Evolutionary conservation across 2,329 filamentous ascomycete genomes (phyloP).

Genomic region (Curvularia eragrostidis): DNA sequence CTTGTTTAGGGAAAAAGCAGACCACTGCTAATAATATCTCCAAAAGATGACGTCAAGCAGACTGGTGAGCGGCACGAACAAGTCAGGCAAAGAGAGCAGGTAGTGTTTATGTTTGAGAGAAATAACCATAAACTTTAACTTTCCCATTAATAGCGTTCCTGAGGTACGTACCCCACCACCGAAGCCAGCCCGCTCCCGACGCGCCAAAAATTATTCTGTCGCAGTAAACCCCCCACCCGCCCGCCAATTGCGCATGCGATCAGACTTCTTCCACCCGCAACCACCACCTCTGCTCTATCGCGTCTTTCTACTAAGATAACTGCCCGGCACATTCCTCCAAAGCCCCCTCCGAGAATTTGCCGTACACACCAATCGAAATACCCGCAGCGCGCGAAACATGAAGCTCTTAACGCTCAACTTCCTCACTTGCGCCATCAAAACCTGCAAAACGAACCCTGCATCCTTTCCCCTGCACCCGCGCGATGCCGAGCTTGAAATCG

Average conservation of each 20-base stretch:
- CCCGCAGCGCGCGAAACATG: conserved; percentile 62
- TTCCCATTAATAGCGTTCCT: conserved; percentile 14
- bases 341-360: not conserved
- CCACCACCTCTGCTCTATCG: not conserved
- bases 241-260: not conserved
- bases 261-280: not conserved
- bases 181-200: conserved; percentile 12
- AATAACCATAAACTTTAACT: conserved; percentile 31
- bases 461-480: conserved; percentile 92
- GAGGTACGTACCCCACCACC: conserved; percentile 2
- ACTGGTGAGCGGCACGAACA: not conserved
- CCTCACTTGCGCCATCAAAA: conserved; percentile 92
- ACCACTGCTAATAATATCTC: not conserved
- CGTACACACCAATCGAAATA: not conserved
- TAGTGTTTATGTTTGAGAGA: not conserved
- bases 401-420: conserved; percentile 97
- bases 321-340: not conserved
- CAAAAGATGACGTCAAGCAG: not conserved
- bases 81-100: not conserved
- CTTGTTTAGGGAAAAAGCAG: not conserved
- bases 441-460: conserved; percentile 80
- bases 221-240: not conserved
- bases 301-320: not conserved
- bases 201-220: conserved; percentile 13
- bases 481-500: conserved; percentile 87